Base-by-base conservation (phyloP, 2,329 filamentous ascomycete genomes). In the Cladosporium halotolerans region DNA sequence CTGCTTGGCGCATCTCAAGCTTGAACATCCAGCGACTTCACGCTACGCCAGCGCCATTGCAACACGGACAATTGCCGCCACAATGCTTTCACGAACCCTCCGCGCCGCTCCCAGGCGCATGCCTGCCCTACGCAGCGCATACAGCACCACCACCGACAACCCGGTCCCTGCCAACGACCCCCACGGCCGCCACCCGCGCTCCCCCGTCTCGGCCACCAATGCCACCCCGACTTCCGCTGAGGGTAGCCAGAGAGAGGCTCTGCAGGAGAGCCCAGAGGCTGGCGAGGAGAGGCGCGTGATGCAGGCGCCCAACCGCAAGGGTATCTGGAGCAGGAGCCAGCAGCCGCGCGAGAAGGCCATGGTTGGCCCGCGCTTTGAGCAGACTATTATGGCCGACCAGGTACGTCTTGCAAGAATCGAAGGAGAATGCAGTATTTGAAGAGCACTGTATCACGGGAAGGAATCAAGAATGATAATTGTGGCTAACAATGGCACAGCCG, bases 331-430 rank as follows among this genome's bases (percentile, higher is more conserved):
- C 57, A 76, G 82, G 67, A 95, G 83, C 75, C 93, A 99, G 79
- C 82, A 83, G 72, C 83, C 89, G 38, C 80, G 92, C 65, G 80
- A 82, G 51, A 73, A 83, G 71, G 93, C 90, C 50, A 99, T 99
- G 92, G 83, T 84, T 40, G 93, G 93, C 40, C 93, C 93, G 60
- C 80, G 92, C 63, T 99, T 99, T 67, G 93, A 99, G 79, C 92
- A 97, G 82, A 97, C 89, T 33, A 89, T 95, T 66, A 92, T 97
- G 75, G 83, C 85, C 63, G 75, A 86, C 62, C 93, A 99, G 88
- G 92, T 96, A 62, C 43, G 58, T 32, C 39, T 34, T 11, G 39
- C 28, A 16, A 10, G 39, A n/a, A 13, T 34, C 8, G 38, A 10
- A n/a, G n/a, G 23, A 13, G 45, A 14, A 46, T 3, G 31, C 18